Conservation (phyloP, 768 basidiomycete species). For the Clitopilus passeckerianus region DNA sequence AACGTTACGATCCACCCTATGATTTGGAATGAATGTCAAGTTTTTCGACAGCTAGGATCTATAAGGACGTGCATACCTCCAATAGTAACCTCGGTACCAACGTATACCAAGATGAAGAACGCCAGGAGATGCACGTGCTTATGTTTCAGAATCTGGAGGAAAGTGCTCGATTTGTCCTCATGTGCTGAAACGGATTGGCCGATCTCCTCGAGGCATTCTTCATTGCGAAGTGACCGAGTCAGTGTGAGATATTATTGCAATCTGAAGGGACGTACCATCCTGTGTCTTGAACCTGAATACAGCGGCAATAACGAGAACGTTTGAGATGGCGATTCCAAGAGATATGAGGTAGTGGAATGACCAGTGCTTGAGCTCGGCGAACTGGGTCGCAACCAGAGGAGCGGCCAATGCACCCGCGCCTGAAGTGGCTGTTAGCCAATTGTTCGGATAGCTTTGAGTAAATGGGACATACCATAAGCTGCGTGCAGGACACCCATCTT, state of each 20-base stretch:
- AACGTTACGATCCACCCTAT: constrained; percentile 51
- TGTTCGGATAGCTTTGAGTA: not conserved
- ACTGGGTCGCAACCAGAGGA: constrained; percentile 80
- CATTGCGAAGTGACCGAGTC: not conserved
- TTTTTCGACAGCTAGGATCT: not conserved
- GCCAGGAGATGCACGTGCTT: constrained; percentile 43
- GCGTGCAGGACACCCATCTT: constrained; percentile 74
- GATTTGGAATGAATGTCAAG: not conserved
- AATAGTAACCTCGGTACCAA: constrained; percentile 44
- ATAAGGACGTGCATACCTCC: constrained; percentile 11
- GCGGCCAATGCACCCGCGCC: constrained; percentile 63
- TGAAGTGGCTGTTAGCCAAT: constrained; percentile 15
- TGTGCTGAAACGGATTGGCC: constrained; percentile 41
- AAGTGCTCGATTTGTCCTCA: constrained; percentile 28
- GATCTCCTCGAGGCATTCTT: constrained; percentile 51
- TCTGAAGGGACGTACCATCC: constrained; percentile 41
- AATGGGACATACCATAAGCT: constrained; percentile 43
- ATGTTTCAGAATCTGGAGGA: constrained; percentile 35
- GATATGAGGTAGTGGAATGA: constrained; percentile 76
- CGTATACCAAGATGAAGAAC: constrained; percentile 42
- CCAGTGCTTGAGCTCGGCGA: constrained; percentile 62
- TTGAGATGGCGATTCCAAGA: constrained; percentile 58
- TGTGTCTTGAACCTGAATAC: constrained; percentile 71
- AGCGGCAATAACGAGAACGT: constrained; percentile 41
- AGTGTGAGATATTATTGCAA: too few relatives aligned